Percentiles rank a stretch among this genome's conserved stretches.
These are phyloP conservation scores for Lactarius indigo DNA, from an alignment of 768 basidiomycete species.

Conservation along the genomic window DNA sequence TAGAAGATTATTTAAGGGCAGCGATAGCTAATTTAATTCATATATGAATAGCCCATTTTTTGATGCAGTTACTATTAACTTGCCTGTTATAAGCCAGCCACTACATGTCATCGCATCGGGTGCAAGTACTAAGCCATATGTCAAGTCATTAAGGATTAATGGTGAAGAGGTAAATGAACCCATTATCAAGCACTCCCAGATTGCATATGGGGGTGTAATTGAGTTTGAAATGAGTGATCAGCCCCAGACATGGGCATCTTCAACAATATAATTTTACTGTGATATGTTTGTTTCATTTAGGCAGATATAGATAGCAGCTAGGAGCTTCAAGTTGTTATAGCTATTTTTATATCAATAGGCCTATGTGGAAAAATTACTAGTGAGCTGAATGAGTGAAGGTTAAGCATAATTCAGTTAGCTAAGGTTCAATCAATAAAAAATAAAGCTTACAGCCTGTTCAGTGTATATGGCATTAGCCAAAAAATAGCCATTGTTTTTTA, in stretches of 20 bases:
- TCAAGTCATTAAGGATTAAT: slow-evolving; percentile 56
- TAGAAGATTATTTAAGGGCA: neutral
- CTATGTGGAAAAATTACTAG: no score
- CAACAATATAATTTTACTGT: no score
- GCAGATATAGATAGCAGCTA: no score
- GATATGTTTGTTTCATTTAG: no score
- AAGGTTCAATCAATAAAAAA: no score
- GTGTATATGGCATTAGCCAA: no score
- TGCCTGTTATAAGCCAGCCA: slow-evolving; percentile 41
- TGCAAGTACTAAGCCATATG: slow-evolving; percentile 55
- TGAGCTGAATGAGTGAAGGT: no score
- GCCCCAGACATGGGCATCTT: slow-evolving; percentile 38
- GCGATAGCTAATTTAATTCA: neutral
- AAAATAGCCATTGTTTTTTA: no score
- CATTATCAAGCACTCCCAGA: slow-evolving; percentile 57
- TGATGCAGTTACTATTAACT: slow-evolving; percentile 48
- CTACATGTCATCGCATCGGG: slow-evolving; percentile 55
- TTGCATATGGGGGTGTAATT: slow-evolving; percentile 53
- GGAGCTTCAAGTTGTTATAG: no score
- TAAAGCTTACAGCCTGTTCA: no score
- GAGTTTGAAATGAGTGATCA: slow-evolving; percentile 62
- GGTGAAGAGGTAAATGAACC: slow-evolving; percentile 43
- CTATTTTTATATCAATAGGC: no score
- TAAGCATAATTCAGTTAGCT: no score
- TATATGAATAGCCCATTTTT: slow-evolving; percentile 43